A percentile compares a stretch with the other conserved stretches of the same genome.
These are phyloP conservation scores for Acanthamoeba sp. DNA, from an alignment of 208 protist species.

Conservation along the genomic window DNA sequence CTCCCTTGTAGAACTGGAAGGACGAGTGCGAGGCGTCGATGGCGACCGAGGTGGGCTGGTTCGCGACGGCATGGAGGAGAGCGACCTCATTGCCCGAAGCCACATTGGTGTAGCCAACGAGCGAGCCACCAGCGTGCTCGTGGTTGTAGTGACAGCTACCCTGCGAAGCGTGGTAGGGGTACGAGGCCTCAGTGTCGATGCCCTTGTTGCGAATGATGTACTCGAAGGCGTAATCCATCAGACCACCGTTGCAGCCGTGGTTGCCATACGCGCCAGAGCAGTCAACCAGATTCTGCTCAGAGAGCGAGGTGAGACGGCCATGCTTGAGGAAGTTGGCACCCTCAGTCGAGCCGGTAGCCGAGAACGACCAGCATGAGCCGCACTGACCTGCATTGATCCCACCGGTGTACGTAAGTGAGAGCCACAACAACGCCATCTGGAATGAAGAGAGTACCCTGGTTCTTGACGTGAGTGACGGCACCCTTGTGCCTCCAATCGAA, in stretches of 20 bases:
- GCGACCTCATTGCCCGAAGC: slow-evolving; percentile 88
- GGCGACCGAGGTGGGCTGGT: slow-evolving; percentile 93
- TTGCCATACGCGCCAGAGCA: slow-evolving; percentile 79
- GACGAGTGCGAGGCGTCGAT: slow-evolving; percentile 92
- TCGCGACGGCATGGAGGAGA: slow-evolving; percentile 20
- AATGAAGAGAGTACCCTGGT: slow-evolving; percentile 97
- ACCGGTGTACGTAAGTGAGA: too few species aligned
- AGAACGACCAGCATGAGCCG: slow-evolving; percentile 98
- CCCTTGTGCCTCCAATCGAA: slow-evolving; percentile 93
- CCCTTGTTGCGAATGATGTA: slow-evolving; percentile 90
- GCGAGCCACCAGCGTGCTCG: slow-evolving; percentile 88
- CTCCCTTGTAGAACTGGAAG: slow-evolving; percentile 90
- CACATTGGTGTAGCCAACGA: slow-evolving; percentile 90
- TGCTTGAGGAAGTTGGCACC: slow-evolving; percentile 85
- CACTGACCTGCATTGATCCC: slow-evolving; percentile 89
- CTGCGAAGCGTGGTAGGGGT: slow-evolving; percentile 92
- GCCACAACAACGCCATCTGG: background rate
- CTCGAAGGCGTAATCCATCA: slow-evolving; percentile 92
- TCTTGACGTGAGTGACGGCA: slow-evolving; percentile 94
- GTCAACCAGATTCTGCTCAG: slow-evolving; percentile 89
- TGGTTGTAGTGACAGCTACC: slow-evolving; percentile 85
- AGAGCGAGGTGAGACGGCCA: slow-evolving; percentile 44
- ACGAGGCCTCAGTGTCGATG: slow-evolving; percentile 90
- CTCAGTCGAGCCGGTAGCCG: slow-evolving; percentile 94
- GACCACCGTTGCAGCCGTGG: slow-evolving; percentile 93